Conservation (phyloP, 2,329 filamentous ascomycete species). For the Fusarium pseudoanthophilum region DNA sequence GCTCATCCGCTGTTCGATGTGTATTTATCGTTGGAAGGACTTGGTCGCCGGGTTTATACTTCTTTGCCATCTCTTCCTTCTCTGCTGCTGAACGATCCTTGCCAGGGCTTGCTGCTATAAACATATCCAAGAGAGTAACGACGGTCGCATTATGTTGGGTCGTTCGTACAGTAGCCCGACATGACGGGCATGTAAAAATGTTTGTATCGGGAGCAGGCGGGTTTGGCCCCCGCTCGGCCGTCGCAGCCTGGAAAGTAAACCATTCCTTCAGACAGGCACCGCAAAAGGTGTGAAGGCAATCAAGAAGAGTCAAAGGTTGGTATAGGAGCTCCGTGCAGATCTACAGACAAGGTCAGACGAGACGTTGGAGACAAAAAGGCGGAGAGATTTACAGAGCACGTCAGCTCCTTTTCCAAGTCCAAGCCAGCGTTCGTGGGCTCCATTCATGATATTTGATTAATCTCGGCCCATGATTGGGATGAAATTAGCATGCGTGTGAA, state of each 20-base stretch:
- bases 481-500: conserved; percentile 3
- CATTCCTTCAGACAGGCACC: conserved; percentile 95
- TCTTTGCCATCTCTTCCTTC: conserved; percentile 77
- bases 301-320: conserved; percentile 88
- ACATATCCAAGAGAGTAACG: conserved; percentile 90
- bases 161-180: conserved; percentile 85
- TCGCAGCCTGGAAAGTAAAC: conserved; percentile 83
- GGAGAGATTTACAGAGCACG: conserved; percentile 77
- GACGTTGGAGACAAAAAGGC: conserved; percentile 23
- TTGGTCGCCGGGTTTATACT: conserved; percentile 84
- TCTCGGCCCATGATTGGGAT: conserved; percentile 30
- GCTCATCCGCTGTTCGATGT: conserved; percentile 63
- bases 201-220: conserved; percentile 60
- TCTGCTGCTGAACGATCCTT: conserved; percentile 77
- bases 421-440: conserved; percentile 62
- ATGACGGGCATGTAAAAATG: conserved; percentile 90
- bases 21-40: conserved; percentile 73
- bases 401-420: conserved; percentile 93
- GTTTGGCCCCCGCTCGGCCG: conserved; percentile 62
- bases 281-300: conserved; percentile 96
- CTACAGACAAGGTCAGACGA: conserved; percentile 57
- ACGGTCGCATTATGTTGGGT: conserved; percentile 92
- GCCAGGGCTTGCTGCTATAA: conserved; percentile 80
- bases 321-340: conserved; percentile 97
- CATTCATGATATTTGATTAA: conserved; percentile 55